These are phyloP conservation scores for Zymoseptoria passerinii DNA, from an alignment of 2,329 filamentous ascomycete genomes.

Conservation along the genomic window DNA sequence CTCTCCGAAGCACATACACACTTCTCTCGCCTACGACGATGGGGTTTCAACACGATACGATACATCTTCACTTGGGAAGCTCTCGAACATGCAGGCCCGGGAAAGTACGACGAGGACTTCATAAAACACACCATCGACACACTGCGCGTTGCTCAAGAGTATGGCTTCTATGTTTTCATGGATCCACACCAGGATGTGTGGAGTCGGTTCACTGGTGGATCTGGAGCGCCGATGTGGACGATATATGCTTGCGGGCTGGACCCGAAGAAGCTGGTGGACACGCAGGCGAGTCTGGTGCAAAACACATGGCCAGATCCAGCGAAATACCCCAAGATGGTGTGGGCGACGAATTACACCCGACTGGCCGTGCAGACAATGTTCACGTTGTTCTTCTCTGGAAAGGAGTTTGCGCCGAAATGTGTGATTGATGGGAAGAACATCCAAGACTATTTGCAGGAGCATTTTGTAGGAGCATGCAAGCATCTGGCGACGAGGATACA, in stretches of 20 bases:
- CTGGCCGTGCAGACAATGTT: slow-evolving; percentile 85
- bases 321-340: slow-evolving; percentile 96
- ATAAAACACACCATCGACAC: slow-evolving; percentile 84
- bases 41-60: slow-evolving; percentile 91
- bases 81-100: slow-evolving; percentile 86
- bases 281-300: slow-evolving; percentile 87
- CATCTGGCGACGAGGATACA: slow-evolving; percentile 78
- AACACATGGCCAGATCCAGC: slow-evolving; percentile 83
- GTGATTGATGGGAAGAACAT: slow-evolving; percentile 93
- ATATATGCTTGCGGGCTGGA: slow-evolving; percentile 89
- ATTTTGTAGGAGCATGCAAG: slow-evolving; percentile 71
- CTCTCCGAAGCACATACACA: slow-evolving; percentile 76
- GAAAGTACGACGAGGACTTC: slow-evolving; percentile 88
- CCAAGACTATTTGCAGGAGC: slow-evolving; percentile 84
- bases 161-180: slow-evolving; percentile 96
- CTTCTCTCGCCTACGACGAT: slow-evolving; percentile 76
- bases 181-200: slow-evolving; percentile 98
- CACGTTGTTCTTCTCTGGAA: slow-evolving; percentile 85
- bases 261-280: slow-evolving; percentile 73
- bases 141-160: slow-evolving; percentile 73
- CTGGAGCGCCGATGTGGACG: slow-evolving; percentile 96
- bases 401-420: slow-evolving; percentile 89
- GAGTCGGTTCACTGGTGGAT: slow-evolving; percentile 90
- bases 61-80: slow-evolving; percentile 99
- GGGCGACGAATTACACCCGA: slow-evolving; percentile 93